These are phyloP conservation scores for Raffaelea albimanens DNA, from an alignment of 2,329 filamentous ascomycete species.

Conservation along the genomic window DNA sequence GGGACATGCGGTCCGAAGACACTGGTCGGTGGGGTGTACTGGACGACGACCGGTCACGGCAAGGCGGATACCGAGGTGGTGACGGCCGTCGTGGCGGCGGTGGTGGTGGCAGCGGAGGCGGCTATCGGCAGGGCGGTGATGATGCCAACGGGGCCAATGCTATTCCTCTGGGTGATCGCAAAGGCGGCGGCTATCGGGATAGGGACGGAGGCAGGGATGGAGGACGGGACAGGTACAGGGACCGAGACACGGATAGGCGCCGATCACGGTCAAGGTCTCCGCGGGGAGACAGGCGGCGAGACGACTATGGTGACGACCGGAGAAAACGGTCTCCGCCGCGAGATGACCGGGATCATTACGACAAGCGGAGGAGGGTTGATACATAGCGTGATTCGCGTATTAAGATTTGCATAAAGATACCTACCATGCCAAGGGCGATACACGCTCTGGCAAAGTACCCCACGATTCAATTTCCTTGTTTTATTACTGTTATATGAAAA, in stretches of 20 bases:
- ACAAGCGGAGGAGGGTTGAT: constrained; percentile 52
- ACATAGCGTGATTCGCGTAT: constrained; percentile 3
- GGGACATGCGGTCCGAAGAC: constrained; percentile 79
- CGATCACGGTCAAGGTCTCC: constrained; percentile 25
- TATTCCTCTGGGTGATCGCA: constrained; percentile 57
- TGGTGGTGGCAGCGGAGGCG: constrained; percentile 27
- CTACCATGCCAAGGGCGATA: too few relatives aligned
- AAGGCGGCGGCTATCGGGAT: constrained; percentile 20
- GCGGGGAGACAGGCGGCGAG: constrained; percentile 27
- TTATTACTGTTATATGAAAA: too few relatives aligned
- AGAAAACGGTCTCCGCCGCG: constrained; percentile 50
- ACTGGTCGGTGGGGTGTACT: constrained; percentile 76
- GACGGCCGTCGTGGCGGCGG: background rate
- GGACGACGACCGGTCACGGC: constrained; percentile 33
- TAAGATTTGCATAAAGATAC: too few relatives aligned
- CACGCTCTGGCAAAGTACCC: too few relatives aligned
- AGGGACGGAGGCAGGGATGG: constrained; percentile 7
- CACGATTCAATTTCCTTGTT: too few relatives aligned
- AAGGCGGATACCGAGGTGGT: constrained; percentile 20
- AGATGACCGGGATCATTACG: constrained; percentile 41
- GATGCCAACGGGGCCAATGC: constrained; percentile 58
- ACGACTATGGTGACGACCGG: constrained; percentile 33
- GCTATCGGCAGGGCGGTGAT: constrained; percentile 47
- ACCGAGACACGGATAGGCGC: constrained; percentile 19
- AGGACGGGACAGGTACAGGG: constrained; percentile 14